Evolutionary conservation across 2,329 filamentous ascomycete genomes (phyloP).

Genomic region (Emergomyces africanus): DNA sequence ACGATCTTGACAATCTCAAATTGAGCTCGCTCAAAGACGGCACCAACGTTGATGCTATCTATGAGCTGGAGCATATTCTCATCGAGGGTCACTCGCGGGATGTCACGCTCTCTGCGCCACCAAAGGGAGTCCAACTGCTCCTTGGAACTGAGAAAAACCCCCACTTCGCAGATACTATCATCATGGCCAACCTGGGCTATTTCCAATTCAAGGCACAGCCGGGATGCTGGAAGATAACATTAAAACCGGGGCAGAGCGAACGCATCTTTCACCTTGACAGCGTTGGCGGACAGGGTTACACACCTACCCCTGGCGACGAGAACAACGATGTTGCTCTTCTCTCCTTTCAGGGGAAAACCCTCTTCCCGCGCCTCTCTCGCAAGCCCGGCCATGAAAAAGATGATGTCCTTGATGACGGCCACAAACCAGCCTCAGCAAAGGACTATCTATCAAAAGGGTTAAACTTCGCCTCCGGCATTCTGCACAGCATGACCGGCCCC

Average conservation of each 20-base stretch:
- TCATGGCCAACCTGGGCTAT: conserved; percentile 97
- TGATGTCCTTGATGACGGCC: conserved; percentile 60
- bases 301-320: conserved; percentile 59
- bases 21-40: conserved; percentile 61
- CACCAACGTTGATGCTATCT: conserved; percentile 66
- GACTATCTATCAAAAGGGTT: conserved; percentile 59
- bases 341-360: conserved; percentile 81
- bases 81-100: conserved; percentile 95
- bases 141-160: conserved; percentile 69
- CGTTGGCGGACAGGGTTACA: conserved; percentile 65
- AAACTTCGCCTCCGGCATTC: conserved; percentile 63
- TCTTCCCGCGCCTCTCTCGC: conserved; percentile 78
- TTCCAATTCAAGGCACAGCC: conserved; percentile 99
- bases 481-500: conserved; percentile 45
- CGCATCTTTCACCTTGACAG: conserved; percentile 85
- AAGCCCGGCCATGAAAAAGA: conserved; percentile 70
- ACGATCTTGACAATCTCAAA: conserved; percentile 94
- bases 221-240: conserved; percentile 74
- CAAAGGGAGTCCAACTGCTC: conserved; percentile 77
- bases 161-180: conserved; percentile 80
- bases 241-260: conserved; percentile 77
- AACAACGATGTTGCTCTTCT: conserved; percentile 73
- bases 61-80: conserved; percentile 84
- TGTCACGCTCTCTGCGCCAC: conserved; percentile 51
- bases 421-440: conserved; percentile 43